Percentiles rank a stretch among this genome's conserved stretches.
These are phyloP conservation scores for Peronospora tabacina DNA, from an alignment of 352 stramenopile genomes.

Conservation along the genomic window DNA sequence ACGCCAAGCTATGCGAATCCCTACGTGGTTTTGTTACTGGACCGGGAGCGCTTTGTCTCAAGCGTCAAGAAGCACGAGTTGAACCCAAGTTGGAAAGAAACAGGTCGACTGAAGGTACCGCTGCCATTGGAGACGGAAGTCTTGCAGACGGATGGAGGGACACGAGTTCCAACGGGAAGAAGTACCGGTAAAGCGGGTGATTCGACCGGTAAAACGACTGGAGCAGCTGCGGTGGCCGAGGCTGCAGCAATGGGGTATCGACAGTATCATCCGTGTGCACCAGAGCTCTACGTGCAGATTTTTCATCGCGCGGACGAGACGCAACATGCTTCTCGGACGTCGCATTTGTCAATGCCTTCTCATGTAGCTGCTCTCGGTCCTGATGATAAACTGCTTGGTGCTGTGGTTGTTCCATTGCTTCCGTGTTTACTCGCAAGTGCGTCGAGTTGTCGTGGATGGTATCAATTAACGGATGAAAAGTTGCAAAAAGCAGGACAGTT, in stretches of 20 bases:
- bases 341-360: constrained; percentile 2
- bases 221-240: constrained; percentile 11
- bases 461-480: constrained; percentile 44
- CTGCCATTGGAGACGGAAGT: constrained; percentile 53
- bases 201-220: constrained; percentile 13
- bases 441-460: constrained; percentile 53
- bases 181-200: constrained; percentile 8
- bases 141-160: constrained; percentile 34
- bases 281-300: constrained; percentile 51
- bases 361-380: constrained; percentile 14
- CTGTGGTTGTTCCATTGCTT: constrained; percentile 47
- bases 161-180: constrained; percentile 9
- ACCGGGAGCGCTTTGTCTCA: constrained; percentile 46
- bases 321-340: constrained; percentile 7
- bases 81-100: constrained; percentile 64
- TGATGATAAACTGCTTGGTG: constrained; percentile 51
- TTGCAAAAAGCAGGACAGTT: constrained; percentile 48
- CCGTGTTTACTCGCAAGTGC: constrained; percentile 50
- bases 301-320: constrained; percentile 41
- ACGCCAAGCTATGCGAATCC: constrained; percentile 60
- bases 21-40: constrained; percentile 51
- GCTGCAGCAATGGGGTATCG: constrained; percentile 23
- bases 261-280: constrained; percentile 48
- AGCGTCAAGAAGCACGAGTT: constrained; percentile 41
- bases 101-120: constrained; percentile 39